These are phyloP conservation scores for Syncephalastrum racemosum DNA, from an alignment of 371 early-diverging fungal genomes.

Conservation along the genomic window DNA sequence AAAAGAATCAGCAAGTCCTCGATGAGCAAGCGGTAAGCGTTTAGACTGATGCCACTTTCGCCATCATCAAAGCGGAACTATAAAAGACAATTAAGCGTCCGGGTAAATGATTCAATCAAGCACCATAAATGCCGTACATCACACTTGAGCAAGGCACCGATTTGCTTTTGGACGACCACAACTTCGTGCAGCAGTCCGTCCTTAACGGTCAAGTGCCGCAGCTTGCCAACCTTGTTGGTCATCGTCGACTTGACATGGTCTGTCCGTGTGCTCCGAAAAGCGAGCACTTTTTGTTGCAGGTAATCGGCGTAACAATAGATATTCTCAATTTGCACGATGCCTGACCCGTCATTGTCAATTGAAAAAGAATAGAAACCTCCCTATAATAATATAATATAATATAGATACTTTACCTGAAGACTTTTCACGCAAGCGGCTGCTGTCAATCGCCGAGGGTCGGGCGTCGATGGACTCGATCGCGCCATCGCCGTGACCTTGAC, in stretches of 20 bases:
- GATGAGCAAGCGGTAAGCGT: slow-evolving; percentile 80
- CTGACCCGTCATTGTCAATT: slow-evolving; percentile 1
- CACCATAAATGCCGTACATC: slow-evolving; percentile 48
- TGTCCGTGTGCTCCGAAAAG: slow-evolving; percentile 70
- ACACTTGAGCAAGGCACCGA: slow-evolving; percentile 76
- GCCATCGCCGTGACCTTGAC: slow-evolving; percentile 76
- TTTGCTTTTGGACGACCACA: slow-evolving; percentile 73
- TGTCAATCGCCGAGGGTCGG: slow-evolving; percentile 60
- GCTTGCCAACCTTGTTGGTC: slow-evolving; percentile 39
- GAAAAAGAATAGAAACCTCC: no score
- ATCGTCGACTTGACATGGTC: slow-evolving; percentile 62
- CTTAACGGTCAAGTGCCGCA: slow-evolving; percentile 58
- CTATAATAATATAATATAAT: no score
- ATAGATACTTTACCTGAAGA: slow-evolving; percentile 34
- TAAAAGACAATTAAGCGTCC: background rate
- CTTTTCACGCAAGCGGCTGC: slow-evolving; percentile 65
- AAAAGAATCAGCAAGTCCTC: slow-evolving; percentile 85
- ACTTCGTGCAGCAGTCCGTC: slow-evolving; percentile 78
- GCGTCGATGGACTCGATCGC: slow-evolving; percentile 69
- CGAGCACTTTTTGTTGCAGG: slow-evolving; percentile 77
- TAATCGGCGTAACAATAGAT: slow-evolving; percentile 83
- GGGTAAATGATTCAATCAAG: background rate
- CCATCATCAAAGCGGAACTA: slow-evolving; percentile 83
- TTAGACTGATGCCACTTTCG: slow-evolving; percentile 83
- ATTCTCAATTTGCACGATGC: slow-evolving; percentile 65